Evolutionary conservation across 2,329 filamentous ascomycete genomes (phyloP).

Genomic region (Penicillium corylophilum): DNA sequence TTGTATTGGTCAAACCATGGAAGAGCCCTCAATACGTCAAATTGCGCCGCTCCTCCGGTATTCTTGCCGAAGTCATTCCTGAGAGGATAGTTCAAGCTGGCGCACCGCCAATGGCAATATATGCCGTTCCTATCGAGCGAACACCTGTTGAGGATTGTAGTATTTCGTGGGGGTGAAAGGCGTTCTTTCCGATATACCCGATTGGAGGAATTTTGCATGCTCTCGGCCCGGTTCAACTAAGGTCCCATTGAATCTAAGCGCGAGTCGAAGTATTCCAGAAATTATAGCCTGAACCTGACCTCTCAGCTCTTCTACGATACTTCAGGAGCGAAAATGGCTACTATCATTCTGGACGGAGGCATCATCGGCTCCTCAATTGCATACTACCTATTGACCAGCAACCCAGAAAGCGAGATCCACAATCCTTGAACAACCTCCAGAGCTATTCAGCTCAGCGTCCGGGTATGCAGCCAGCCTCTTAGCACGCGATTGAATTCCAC

Average conservation of each 20-base stretch:
- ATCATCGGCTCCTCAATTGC: slow-evolving; percentile 70
- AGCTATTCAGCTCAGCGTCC: slow-evolving; percentile 71
- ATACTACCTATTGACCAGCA: slow-evolving; percentile 63
- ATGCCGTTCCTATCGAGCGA: too few species aligned
- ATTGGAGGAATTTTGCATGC: too few species aligned
- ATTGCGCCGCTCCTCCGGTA: background rate
- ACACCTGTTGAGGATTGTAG: too few species aligned
- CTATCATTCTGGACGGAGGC: slow-evolving; percentile 67
- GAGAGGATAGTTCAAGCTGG: too few species aligned
- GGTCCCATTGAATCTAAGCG: too few species aligned
- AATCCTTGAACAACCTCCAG: slow-evolving; percentile 56
- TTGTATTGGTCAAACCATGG: background rate
- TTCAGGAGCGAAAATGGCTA: slow-evolving; percentile 46
- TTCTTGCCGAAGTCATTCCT: background rate
- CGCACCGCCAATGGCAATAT: too few species aligned
- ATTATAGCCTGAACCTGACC: too few species aligned
- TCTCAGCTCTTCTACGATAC: too few species aligned
- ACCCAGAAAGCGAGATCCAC: slow-evolving; percentile 48
- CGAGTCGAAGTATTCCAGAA: too few species aligned
- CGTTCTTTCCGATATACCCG: too few species aligned
- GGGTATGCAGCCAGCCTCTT: slow-evolving; percentile 74
- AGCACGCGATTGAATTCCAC: slow-evolving; percentile 69
- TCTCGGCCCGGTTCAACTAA: too few species aligned
- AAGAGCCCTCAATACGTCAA: background rate
- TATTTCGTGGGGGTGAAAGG: too few species aligned